These are phyloP conservation scores for Scopulariopsis brevicaulis DNA, from an alignment of 2,329 filamentous ascomycete species.

Conservation along the genomic window DNA sequence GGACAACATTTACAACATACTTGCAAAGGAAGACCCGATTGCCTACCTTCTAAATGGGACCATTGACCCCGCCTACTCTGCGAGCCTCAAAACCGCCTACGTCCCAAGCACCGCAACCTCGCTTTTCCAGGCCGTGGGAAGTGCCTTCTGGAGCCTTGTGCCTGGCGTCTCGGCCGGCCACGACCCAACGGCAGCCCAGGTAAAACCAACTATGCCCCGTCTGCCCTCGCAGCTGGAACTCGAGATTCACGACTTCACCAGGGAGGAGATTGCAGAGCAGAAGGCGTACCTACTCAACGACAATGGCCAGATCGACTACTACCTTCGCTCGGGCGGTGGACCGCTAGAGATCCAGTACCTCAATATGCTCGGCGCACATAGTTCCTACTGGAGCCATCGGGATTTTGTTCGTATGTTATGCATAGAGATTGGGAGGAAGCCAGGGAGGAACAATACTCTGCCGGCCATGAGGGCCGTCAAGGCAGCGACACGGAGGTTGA, in stretches of 20 bases:
- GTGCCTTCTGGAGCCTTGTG: constrained; percentile 50
- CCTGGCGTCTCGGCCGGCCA: constrained; percentile 26
- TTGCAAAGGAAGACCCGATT: constrained; percentile 62
- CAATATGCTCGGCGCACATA: constrained; percentile 93
- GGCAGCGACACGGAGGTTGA: constrained; percentile 21
- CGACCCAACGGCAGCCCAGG: constrained; percentile 4
- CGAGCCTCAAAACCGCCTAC: constrained; percentile 63
- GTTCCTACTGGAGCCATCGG: constrained; percentile 79
- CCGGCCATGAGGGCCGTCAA: constrained; percentile 49
- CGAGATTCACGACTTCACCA: constrained; percentile 88
- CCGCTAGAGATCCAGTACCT: constrained; percentile 91
- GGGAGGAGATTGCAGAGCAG: constrained; percentile 85
- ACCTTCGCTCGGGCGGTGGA: constrained; percentile 70
- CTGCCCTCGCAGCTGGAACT: constrained; percentile 67
- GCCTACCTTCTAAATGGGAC: constrained; percentile 88
- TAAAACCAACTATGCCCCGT: constrained; percentile 26
- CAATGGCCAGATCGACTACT: constrained; percentile 92
- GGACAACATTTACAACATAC: constrained; percentile 93
- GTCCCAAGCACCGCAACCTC: constrained; percentile 63
- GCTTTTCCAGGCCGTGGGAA: constrained; percentile 52
- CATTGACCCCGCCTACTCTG: constrained; percentile 70
- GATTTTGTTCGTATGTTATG: constrained; percentile 91
- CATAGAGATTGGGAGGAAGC: constrained; percentile 68
- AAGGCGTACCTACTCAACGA: constrained; percentile 84
- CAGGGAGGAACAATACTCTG: constrained; percentile 51